Evolutionary conservation across 2,329 filamentous ascomycete genomes (phyloP).

Genomic region (Fusarium fracticaudum): DNA sequence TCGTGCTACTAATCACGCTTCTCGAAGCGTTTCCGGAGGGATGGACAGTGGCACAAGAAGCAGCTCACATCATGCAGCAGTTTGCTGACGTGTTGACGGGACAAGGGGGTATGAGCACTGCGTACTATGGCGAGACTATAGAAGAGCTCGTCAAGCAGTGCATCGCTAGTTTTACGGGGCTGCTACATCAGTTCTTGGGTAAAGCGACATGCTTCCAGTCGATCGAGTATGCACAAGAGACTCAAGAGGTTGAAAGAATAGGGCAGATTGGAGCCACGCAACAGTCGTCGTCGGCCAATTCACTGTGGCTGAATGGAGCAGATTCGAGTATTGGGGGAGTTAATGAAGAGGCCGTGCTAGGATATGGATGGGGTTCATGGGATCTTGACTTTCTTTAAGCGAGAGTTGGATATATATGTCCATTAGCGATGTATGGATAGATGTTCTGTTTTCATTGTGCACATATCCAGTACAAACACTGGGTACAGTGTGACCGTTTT

Average conservation of each 20-base stretch:
- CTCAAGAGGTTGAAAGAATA: slow-evolving; percentile 17
- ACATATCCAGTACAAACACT: not conserved
- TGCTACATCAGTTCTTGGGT: slow-evolving; percentile 49
- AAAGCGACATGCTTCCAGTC: slow-evolving; percentile 46
- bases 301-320: slow-evolving; percentile 34
- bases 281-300: slow-evolving; percentile 28
- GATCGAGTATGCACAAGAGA: slow-evolving; percentile 32
- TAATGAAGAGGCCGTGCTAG: slow-evolving; percentile 32
- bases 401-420: not conserved
- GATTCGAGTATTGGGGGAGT: slow-evolving; percentile 22
- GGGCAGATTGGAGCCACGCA: slow-evolving; percentile 15
- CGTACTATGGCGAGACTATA: slow-evolving; percentile 32
- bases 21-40: slow-evolving; percentile 51
- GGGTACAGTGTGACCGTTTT: not conserved
- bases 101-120: slow-evolving; percentile 24
- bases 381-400: slow-evolving; percentile 41
- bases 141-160: slow-evolving; percentile 32
- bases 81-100: slow-evolving; percentile 36
- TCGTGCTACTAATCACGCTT: slow-evolving; percentile 47
- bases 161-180: slow-evolving; percentile 33
- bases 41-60: slow-evolving; percentile 49
- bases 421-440: not conserved
- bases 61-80: slow-evolving; percentile 48
- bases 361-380: slow-evolving; percentile 42
- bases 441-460: not conserved